Evolutionary conservation across 2,329 filamentous ascomycete species (phyloP).

Genomic region (Diaporthe vaccinii): DNA sequence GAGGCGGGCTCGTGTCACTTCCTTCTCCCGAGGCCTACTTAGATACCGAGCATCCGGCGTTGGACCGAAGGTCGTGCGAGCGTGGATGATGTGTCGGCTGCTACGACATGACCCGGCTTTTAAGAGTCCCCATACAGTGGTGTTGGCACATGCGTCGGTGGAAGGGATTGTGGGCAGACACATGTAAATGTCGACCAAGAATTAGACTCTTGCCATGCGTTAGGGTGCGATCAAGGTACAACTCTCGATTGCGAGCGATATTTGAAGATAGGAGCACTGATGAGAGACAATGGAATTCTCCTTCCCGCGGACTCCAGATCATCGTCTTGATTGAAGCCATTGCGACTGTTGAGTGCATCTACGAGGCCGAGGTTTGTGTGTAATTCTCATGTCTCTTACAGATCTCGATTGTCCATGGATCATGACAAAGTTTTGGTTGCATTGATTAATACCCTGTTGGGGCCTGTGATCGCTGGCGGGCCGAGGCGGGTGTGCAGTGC

Average conservation of each 20-base stretch:
- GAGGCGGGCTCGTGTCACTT: neutral
- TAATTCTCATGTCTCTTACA: neutral
- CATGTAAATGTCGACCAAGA: neutral
- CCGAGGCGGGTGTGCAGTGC: conserved; percentile 19
- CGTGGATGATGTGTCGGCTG: conserved; percentile 15
- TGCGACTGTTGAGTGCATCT: neutral
- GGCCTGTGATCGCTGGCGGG: conserved; percentile 22
- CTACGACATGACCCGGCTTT: conserved; percentile 12
- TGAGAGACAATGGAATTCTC: neutral
- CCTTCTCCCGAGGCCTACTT: neutral
- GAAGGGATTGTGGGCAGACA: neutral
- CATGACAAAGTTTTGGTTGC: neutral
- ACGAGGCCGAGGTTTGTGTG: neutral
- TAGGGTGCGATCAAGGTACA: neutral
- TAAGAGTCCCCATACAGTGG: neutral
- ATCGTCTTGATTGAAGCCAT: neutral
- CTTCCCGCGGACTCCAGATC: neutral
- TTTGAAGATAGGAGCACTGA: neutral
- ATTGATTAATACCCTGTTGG: neutral
- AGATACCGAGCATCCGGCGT: conserved; percentile 23
- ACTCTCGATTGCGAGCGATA: neutral
- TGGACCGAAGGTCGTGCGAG: conserved; percentile 26
- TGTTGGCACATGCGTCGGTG: neutral
- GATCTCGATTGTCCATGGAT: conserved; percentile 8
- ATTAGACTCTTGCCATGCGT: neutral